A percentile compares a stretch with the other conserved stretches of the same genome.
These are phyloP conservation scores for Fusarium ramigenum DNA, from an alignment of 2,329 filamentous ascomycete genomes.

Conservation along the genomic window DNA sequence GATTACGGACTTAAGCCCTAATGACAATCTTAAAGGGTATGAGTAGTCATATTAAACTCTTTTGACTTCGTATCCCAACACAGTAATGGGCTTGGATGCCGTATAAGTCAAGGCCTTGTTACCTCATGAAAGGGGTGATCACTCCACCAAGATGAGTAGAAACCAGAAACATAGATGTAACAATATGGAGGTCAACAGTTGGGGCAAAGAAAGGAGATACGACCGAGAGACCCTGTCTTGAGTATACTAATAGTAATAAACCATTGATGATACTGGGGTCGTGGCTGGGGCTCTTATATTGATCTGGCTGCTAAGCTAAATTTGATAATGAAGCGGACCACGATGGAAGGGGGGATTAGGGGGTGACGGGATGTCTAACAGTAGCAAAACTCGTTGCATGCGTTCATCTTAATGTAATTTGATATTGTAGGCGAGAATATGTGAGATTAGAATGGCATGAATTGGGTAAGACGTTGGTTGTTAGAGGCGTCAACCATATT, in stretches of 20 bases:
- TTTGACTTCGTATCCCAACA: background rate
- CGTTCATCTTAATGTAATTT: slow-evolving; percentile 20
- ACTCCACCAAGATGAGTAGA: slow-evolving; percentile 2
- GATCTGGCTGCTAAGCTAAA: slow-evolving; percentile 26
- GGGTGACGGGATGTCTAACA: background rate
- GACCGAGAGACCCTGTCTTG: slow-evolving; percentile 24
- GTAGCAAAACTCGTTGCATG: background rate
- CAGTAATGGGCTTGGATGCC: background rate
- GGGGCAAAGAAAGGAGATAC: slow-evolving; percentile 11
- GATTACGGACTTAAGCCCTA: background rate
- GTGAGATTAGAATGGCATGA: slow-evolving; percentile 24
- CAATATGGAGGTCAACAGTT: background rate
- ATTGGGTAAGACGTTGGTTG: slow-evolving; percentile 28
- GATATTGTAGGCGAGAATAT: slow-evolving; percentile 9
- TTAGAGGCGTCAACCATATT: slow-evolving; percentile 17
- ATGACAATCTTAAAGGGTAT: background rate
- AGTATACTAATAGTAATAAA: slow-evolving; percentile 6
- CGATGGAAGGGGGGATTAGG: slow-evolving; percentile 3
- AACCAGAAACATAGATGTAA: background rate
- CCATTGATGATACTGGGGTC: slow-evolving; percentile 24
- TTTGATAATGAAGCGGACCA: slow-evolving; percentile 14
- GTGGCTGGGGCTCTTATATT: slow-evolving; percentile 28
- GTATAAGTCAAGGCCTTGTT: slow-evolving; percentile 8
- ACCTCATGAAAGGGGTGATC: slow-evolving; percentile 5
- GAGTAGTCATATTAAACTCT: background rate